Evolutionary conservation across 805 yeast genomes (phyloP).

Genomic region (Candida ortonii): DNA sequence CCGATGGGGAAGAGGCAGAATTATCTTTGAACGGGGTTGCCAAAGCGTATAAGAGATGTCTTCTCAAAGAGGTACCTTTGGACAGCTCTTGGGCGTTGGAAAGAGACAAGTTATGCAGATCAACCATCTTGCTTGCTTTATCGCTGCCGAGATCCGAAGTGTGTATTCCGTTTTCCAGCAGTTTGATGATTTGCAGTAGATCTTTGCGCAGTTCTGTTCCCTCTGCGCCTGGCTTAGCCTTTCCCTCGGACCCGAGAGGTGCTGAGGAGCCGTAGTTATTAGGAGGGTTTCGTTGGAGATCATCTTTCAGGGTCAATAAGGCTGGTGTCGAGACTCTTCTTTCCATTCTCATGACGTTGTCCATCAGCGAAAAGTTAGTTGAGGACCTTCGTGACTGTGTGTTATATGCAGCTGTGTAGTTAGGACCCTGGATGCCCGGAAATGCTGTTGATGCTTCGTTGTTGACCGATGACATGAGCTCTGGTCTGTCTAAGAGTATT

Average conservation of each 20-base stretch:
- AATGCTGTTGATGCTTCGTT: constrained; percentile 6
- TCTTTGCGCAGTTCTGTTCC: constrained; percentile 33
- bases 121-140: constrained; percentile 39
- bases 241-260: constrained; percentile 2
- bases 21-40: constrained; percentile 64
- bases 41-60: constrained; percentile 55
- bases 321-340: constrained; percentile 47
- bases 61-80: constrained; percentile 42
- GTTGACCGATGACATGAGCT: constrained; percentile 21
- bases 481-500: constrained; percentile 65
- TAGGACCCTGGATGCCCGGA: background rate
- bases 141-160: constrained; percentile 23
- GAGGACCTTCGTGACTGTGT: constrained; percentile 16
- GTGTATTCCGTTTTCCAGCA: constrained; percentile 40
- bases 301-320: constrained; percentile 42
- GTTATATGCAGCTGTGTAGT: background rate
- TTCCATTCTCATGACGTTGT: constrained; percentile 34
- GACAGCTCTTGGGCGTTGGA: constrained; percentile 36
- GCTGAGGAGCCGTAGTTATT: constrained; percentile 1
- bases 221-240: background rate
- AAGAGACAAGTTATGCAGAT: constrained; percentile 57
- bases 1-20: constrained; percentile 8
- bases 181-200: constrained; percentile 45
- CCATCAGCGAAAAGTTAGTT: constrained; percentile 20
- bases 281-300: constrained; percentile 26